Base-by-base conservation (phyloP, 345 rosid species). In the Xanthoceras sorbifolium region DNA sequence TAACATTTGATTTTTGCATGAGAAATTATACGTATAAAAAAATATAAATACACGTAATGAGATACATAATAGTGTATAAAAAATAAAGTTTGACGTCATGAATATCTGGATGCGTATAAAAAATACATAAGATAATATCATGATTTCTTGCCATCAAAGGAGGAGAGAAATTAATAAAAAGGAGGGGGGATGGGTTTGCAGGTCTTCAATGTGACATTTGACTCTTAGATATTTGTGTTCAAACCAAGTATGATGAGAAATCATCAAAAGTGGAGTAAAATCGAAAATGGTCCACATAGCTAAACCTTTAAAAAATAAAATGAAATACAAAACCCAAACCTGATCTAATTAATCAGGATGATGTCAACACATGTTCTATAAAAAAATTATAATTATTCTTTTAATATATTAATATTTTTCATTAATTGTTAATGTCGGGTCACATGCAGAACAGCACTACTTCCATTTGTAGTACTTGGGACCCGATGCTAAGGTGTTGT, bases 191-290 rank as follows among this genome's bases (percentile, higher is more conserved):
- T 38, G 81, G 75, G 77, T 74, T 78, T 76, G 31, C 71, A 78
- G 80, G 84, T 79, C 79, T 78, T 86, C 84, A 68, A 84, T 82
- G 69, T 59, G 31, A 69, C 71, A 74, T 77, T 84, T 86, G 89
- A 86, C 85, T 81, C 80, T 77, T 72, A 75, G 65, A 72, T 28
- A 59, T 79, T 42, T 67, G 84, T 74, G 73, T 86, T 84, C 85
- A 86, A 86, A 73, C 81, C 1, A 67, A 40, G 70, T 69, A 86
- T 86, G 61, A 84, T 84, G 87, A 68, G 69, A 62, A 29, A 50
- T 26, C 54, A 50, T 26, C 54, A 62, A 74, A 78, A 69, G 79
- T 71, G 42, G 79, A 28, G 59, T 29, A 28, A 31, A 69, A 70
- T 34, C n/a, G 60, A 69, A 77, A 50, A 83, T 83, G 86, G 77